Evolutionary conservation across 2,329 filamentous ascomycete species (phyloP).

Genomic region (Alternaria viburni): DNA sequence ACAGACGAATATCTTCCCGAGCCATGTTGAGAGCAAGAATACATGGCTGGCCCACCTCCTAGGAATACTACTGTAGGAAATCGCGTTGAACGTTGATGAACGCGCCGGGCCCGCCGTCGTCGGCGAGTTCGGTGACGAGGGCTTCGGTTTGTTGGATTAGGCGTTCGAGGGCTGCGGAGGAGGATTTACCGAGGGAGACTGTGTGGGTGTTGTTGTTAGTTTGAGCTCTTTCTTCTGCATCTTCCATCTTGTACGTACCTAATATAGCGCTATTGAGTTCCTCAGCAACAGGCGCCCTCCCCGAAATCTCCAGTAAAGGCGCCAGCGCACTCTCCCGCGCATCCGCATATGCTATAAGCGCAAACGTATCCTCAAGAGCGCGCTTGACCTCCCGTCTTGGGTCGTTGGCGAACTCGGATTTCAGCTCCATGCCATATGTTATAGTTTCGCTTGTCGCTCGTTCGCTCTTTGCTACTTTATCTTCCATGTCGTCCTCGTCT

Average conservation of each 20-base stretch:
- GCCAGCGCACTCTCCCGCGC: constrained; percentile 78
- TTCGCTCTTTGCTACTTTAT: constrained; percentile 37
- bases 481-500: constrained; percentile 31
- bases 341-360: constrained; percentile 84
- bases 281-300: constrained; percentile 81
- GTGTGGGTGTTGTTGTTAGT: not conserved
- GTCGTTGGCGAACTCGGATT: constrained; percentile 77
- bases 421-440: constrained; percentile 78
- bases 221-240: not conserved
- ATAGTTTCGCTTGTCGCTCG: constrained; percentile 73
- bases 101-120: constrained; percentile 79
- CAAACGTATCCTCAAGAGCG: constrained; percentile 83
- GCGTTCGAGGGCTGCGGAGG: constrained; percentile 82
- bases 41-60: not conserved
- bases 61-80: constrained; percentile 36
- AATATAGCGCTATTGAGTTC: constrained; percentile 93
- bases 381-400: constrained; percentile 72
- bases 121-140: constrained; percentile 80
- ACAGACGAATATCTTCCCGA: not conserved
- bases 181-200: constrained; percentile 92
- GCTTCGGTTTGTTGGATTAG: constrained; percentile 86
- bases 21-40: not conserved
- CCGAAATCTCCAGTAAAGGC: constrained; percentile 76
- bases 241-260: constrained; percentile 56
- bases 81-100: constrained; percentile 72